Conservation (phyloP, 2,329 filamentous ascomycete genomes). For the Aspergillus fructus region DNA sequence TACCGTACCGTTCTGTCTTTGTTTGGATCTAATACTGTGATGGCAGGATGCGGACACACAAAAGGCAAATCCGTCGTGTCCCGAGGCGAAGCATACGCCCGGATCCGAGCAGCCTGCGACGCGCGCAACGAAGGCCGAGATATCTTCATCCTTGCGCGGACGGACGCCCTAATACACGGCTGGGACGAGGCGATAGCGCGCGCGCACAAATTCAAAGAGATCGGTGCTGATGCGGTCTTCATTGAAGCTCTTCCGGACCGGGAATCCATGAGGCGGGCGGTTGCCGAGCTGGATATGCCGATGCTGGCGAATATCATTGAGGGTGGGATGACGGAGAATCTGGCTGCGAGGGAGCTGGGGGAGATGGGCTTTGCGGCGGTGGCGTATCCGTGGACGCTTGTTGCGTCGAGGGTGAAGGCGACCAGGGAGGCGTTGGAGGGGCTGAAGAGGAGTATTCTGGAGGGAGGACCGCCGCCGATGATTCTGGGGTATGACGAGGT, state of each 20-base stretch:
- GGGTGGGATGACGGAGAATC: constrained; percentile 43
- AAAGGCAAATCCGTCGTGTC: constrained; percentile 49
- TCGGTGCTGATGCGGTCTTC: constrained; percentile 49
- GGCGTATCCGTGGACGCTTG: constrained; percentile 48
- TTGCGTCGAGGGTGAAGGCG: constrained; percentile 45
- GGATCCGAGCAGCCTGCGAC: constrained; percentile 48
- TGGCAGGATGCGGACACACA: constrained; percentile 46
- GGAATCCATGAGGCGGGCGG: constrained; percentile 42
- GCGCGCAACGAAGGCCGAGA: constrained; percentile 47
- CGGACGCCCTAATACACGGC: constrained; percentile 39
- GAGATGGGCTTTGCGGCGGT: constrained; percentile 43
- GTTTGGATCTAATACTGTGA: no score
- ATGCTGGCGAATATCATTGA: constrained; percentile 48
- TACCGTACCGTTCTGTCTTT: background rate
- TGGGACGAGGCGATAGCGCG: constrained; percentile 48
- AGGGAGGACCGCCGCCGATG: constrained; percentile 45
- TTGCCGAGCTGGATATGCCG: constrained; percentile 39
- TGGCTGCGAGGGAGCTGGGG: constrained; percentile 41
- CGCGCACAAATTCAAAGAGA: constrained; percentile 42
- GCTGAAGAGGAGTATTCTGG: constrained; percentile 44
- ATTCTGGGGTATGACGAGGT: constrained; percentile 48
- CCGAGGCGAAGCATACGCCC: constrained; percentile 46
- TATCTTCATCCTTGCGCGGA: constrained; percentile 49
- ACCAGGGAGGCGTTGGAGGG: constrained; percentile 34
- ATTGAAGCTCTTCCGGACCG: constrained; percentile 47